Percentiles rank a stretch among this genome's conserved stretches.
phyloP scores from a whole-genome alignment of 2,329 filamentous ascomycete genomes.

The Diplodia sapinea region DNA sequence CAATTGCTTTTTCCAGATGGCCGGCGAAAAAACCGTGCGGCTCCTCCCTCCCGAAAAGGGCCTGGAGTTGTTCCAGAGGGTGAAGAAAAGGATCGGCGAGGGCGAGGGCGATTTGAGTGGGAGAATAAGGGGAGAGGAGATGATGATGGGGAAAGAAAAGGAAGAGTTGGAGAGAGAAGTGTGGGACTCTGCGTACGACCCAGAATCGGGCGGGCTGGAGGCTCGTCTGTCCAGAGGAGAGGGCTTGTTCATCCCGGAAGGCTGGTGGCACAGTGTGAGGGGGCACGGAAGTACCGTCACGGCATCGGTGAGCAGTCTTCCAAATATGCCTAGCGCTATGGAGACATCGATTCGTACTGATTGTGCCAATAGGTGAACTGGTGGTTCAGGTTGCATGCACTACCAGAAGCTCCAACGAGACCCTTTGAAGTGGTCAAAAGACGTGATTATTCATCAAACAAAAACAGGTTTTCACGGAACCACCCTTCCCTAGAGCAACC shows the following conservation, averaged over 20 bases:
- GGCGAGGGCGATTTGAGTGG: slow-evolving; percentile 40
- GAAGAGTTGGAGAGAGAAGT: slow-evolving; percentile 69
- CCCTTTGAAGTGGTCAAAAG: background rate
- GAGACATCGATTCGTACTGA: slow-evolving; percentile 35
- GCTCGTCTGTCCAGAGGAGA: slow-evolving; percentile 67
- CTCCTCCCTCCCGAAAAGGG: slow-evolving; percentile 71
- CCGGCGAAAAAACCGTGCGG: slow-evolving; percentile 73
- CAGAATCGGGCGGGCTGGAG: slow-evolving; percentile 37
- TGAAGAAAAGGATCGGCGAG: slow-evolving; percentile 35
- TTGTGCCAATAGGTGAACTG: slow-evolving; percentile 66
- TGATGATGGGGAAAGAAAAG: slow-evolving; percentile 85
- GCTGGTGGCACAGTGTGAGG: slow-evolving; percentile 87
- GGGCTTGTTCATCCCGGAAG: slow-evolving; percentile 77
- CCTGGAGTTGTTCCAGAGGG: slow-evolving; percentile 64
- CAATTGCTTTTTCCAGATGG: slow-evolving; percentile 87
- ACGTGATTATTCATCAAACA: background rate
- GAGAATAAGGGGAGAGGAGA: slow-evolving; percentile 76
- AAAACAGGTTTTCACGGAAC: too few relatives aligned
- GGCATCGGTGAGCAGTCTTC: slow-evolving; percentile 59
- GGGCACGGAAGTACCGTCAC: slow-evolving; percentile 64
- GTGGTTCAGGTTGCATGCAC: slow-evolving; percentile 70
- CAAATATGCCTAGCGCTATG: background rate
- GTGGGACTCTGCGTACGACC: slow-evolving; percentile 61
- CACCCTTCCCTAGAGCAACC: too few relatives aligned
- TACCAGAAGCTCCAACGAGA: background rate